These are phyloP conservation scores for Talaromyces sp. DNA, from an alignment of 2,329 filamentous ascomycete species.

Conservation along the genomic window DNA sequence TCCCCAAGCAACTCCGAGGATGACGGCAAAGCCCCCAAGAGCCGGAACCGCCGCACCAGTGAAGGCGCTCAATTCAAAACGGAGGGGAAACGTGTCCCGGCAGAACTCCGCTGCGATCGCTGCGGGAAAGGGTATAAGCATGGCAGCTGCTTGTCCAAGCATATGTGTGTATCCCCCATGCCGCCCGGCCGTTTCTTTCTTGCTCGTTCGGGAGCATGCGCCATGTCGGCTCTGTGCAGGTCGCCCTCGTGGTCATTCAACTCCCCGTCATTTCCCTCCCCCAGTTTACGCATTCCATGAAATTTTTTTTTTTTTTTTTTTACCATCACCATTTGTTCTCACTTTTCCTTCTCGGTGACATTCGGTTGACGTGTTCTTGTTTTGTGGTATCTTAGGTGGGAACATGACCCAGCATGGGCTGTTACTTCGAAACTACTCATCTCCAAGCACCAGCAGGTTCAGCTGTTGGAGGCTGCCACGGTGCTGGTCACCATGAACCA, in stretches of 20 bases:
- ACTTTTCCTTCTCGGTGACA: slow-evolving; percentile 25
- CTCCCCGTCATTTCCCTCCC: slow-evolving; percentile 32
- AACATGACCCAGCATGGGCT: slow-evolving; percentile 98
- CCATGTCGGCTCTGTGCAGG: slow-evolving; percentile 43
- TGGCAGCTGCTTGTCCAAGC: slow-evolving; percentile 99
- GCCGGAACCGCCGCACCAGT: slow-evolving; percentile 68
- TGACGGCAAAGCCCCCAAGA: slow-evolving; percentile 51
- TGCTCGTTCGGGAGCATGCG: slow-evolving; percentile 45
- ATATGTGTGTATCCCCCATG: slow-evolving; percentile 86
- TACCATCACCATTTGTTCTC: slow-evolving; percentile 6
- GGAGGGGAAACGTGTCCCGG: slow-evolving; percentile 75
- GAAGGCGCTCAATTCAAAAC: slow-evolving; percentile 86
- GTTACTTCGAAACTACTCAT: slow-evolving; percentile 96
- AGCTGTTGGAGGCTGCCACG: slow-evolving; percentile 94
- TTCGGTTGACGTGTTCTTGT: slow-evolving; percentile 46
- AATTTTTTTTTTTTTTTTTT: no score
- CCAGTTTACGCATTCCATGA: slow-evolving; percentile 1
- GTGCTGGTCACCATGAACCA: slow-evolving; percentile 89
- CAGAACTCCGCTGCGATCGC: slow-evolving; percentile 92
- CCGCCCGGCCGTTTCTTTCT: slow-evolving; percentile 42
- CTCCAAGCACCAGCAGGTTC: slow-evolving; percentile 98
- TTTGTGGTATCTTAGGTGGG: slow-evolving; percentile 72
- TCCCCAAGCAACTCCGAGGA: slow-evolving; percentile 38
- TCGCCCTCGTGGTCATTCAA: slow-evolving; percentile 42
- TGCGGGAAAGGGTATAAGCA: slow-evolving; percentile 99